Evolutionary conservation across 78 protist genomes (phyloP).

Genomic region (Guillardia theta): DNA sequence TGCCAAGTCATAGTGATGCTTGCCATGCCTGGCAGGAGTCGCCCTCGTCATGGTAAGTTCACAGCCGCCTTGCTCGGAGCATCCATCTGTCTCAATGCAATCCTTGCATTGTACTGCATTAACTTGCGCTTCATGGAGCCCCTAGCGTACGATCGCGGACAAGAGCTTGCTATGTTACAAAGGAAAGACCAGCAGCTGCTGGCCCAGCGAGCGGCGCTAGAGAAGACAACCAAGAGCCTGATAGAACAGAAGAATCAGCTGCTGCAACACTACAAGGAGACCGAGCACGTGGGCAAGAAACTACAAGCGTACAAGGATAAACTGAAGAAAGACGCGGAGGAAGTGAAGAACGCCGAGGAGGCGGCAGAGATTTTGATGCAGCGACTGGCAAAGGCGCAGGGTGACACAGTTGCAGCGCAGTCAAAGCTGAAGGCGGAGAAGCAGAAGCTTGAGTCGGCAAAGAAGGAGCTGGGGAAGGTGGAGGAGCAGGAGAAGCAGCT

Average conservation of each 20-base stretch:
- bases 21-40: too few relatives aligned
- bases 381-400: not conserved
- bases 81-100: not conserved
- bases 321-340: not conserved
- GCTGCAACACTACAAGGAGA: not conserved
- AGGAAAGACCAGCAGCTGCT: not conserved
- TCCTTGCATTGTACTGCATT: not conserved
- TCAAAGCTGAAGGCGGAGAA: not conserved
- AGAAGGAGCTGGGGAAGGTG: not conserved
- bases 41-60: not conserved
- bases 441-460: not conserved
- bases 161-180: not conserved
- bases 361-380: not conserved
- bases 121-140: not conserved
- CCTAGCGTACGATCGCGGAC: not conserved
- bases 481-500: not conserved
- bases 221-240: not conserved
- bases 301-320: not conserved
- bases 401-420: not conserved
- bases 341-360: not conserved
- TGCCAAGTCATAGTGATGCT: too few relatives aligned
- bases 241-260: slow-evolving; percentile 19
- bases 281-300: slow-evolving; percentile 11
- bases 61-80: not conserved
- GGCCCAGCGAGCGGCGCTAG: not conserved